Conservation (phyloP, 768 basidiomycete species). For the Kwoniella shandongensis region DNA sequence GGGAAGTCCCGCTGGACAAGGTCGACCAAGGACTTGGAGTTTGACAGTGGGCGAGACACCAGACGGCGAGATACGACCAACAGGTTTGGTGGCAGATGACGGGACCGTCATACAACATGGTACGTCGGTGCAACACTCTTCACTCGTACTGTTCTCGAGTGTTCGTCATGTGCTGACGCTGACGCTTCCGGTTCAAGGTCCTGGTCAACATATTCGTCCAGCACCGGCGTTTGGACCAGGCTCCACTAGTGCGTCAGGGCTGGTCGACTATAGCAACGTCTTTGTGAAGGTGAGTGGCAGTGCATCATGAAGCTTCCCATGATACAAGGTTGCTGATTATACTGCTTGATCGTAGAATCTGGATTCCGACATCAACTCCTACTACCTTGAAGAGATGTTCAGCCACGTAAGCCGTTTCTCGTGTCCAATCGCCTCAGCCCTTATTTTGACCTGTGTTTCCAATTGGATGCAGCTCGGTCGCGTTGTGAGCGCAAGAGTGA, state of each 20-base stretch:
- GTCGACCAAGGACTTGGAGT: conserved; percentile 34
- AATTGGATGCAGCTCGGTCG: conserved; percentile 30
- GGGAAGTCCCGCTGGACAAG: neutral
- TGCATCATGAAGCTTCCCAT: no score
- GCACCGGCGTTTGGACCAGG: conserved; percentile 38
- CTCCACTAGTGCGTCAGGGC: conserved; percentile 35
- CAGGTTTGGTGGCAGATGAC: conserved; percentile 34
- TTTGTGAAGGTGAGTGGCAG: conserved; percentile 38
- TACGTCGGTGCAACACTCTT: conserved; percentile 7
- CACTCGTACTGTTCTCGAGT: neutral
- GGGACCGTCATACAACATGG: conserved; percentile 41
- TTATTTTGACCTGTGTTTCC: neutral
- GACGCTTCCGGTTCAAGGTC: conserved; percentile 32
- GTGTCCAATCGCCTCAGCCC: neutral
- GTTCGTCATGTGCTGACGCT: conserved; percentile 4
- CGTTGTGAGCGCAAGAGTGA: conserved; percentile 59
- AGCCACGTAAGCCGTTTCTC: conserved; percentile 20
- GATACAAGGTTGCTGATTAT: neutral
- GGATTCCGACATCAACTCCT: conserved; percentile 43
- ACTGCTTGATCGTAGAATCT: conserved; percentile 32
- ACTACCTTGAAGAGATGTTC: conserved; percentile 34
- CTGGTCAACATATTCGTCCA: conserved; percentile 44
- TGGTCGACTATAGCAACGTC: conserved; percentile 43
- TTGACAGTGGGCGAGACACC: conserved; percentile 24
- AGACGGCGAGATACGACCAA: conserved; percentile 29